Evolutionary conservation across 805 yeast genomes (phyloP).

Genomic region (Metschnikowia orientalis): DNA sequence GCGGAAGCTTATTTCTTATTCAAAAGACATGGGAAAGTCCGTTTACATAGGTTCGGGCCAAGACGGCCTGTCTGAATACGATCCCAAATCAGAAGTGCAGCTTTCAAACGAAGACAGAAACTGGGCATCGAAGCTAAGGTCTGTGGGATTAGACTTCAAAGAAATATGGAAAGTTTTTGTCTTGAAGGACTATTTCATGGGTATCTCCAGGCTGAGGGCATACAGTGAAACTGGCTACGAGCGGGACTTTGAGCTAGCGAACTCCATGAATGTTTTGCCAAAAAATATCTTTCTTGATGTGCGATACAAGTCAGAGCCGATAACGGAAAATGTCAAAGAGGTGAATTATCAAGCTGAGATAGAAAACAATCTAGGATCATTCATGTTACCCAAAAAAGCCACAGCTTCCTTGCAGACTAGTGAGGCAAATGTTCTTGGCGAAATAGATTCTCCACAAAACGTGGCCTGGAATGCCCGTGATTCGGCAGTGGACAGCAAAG

Average conservation of each 20-base stretch:
- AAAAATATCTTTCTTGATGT: constrained; percentile 37
- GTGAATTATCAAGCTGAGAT: neutral
- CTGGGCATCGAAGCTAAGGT: constrained; percentile 68
- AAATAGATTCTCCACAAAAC: constrained; percentile 33
- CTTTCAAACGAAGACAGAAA: constrained; percentile 61
- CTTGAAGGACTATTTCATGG: constrained; percentile 61
- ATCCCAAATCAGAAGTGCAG: constrained; percentile 18
- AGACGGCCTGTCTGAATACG: neutral
- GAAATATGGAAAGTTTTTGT: constrained; percentile 83
- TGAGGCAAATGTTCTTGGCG: constrained; percentile 43
- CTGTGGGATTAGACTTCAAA: constrained; percentile 66
- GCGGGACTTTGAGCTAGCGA: constrained; percentile 16
- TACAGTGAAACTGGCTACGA: constrained; percentile 10
- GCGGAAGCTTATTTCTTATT: constrained; percentile 22
- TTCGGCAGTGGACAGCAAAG: neutral
- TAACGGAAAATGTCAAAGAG: constrained; percentile 8
- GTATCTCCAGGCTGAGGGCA: constrained; percentile 19
- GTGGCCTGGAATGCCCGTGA: too few relatives aligned
- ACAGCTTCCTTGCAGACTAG: constrained; percentile 38
- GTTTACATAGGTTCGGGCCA: constrained; percentile 26
- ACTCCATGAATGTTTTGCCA: constrained; percentile 23
- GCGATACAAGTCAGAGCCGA: constrained; percentile 35
- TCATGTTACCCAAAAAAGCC: constrained; percentile 29
- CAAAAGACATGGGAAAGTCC: constrained; percentile 35
- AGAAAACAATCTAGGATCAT: constrained; percentile 4